Base-by-base conservation (phyloP, 208 protist species). In the Acanthamoeba lenticulata region DNA sequence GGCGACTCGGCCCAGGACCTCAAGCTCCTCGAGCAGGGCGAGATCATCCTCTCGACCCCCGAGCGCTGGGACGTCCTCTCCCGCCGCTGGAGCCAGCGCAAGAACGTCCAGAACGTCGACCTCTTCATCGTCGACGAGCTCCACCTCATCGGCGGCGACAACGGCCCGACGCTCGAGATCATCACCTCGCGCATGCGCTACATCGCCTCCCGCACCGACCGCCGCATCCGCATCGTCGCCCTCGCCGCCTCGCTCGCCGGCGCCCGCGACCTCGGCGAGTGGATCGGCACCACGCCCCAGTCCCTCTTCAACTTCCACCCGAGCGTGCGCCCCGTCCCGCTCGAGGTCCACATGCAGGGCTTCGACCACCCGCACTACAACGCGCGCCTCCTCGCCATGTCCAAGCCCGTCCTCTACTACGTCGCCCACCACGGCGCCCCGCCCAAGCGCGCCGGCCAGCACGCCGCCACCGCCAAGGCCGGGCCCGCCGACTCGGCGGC, bases 11-110 rank as follows among this genome's bases (percentile, higher is more conserved):
- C 98, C 55, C 99, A 98, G 17, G 98, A 99, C 95, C 98, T 99
- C 67, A 95, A 95, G 19, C 97, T 97, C 52, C 96, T 99, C 15
- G 97, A 98, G 2, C 97, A 97, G 72, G 98, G 99, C 0, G 97
- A 99, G 94, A 99, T 99, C 72, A 97, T 99, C 21, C 98, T 99
- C 93, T 99, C 99, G 13, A 99, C 99, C 34, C 99, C 99, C n/a
- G 99, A 99, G 95, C 99, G 99, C 96, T 99, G 99, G 99, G 99
- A 99, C 97, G 99, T 99, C 81, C 99, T 99, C 60, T 99, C 97
- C 83, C 97, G 99, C 94, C 99, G 97, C 94, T 99, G 99, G 99
- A 98, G 99, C 95, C 98, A 98, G 44, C 97, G 99, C 94, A 96
- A 95, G 19, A 97, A 97, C 69, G 97, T 97, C 24, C 38, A 97